Conservation (phyloP, 768 basidiomycete species). For the Lentinus brumalis region DNA sequence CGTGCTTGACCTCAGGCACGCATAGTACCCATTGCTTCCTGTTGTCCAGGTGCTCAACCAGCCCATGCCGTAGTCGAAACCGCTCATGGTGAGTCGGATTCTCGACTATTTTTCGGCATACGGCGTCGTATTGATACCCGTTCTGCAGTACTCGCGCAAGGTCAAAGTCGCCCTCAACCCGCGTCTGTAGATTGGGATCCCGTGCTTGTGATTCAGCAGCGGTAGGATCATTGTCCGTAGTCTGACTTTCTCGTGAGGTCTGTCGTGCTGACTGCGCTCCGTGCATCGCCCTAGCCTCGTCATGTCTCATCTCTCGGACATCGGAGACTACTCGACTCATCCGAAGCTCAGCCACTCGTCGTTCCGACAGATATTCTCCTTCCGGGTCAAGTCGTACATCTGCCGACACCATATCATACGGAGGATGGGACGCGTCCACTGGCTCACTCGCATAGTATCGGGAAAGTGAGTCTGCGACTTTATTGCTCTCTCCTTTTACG, state of each 20-base stretch:
- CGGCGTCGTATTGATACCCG: no score
- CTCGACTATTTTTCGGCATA: no score
- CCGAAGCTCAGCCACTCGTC: not conserved
- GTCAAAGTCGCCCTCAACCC: no score
- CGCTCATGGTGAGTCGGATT: conserved; percentile 20
- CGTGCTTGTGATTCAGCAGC: no score
- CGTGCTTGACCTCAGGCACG: conserved; percentile 21
- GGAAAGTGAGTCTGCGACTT: conserved; percentile 35
- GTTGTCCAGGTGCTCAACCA: not conserved
- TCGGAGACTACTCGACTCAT: not conserved
- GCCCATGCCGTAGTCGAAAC: conserved; percentile 5
- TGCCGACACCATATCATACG: not conserved
- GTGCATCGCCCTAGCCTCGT: no score
- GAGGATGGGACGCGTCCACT: conserved; percentile 28
- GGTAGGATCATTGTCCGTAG: no score
- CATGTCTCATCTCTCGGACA: conserved; percentile 41
- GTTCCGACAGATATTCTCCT: not conserved
- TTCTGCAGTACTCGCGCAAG: no score
- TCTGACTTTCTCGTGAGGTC: no score
- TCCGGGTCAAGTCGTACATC: conserved; percentile 13
- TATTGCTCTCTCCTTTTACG: conserved; percentile 28
- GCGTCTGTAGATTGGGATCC: no score
- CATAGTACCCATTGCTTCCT: conserved; percentile 16
- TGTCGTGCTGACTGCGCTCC: no score
- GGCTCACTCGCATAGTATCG: conserved; percentile 34